Evolutionary conservation across 805 yeast genomes (phyloP), one percentile per base, ranked within the genome.

Genomic region (Yamadazyma laniorum): DNA sequence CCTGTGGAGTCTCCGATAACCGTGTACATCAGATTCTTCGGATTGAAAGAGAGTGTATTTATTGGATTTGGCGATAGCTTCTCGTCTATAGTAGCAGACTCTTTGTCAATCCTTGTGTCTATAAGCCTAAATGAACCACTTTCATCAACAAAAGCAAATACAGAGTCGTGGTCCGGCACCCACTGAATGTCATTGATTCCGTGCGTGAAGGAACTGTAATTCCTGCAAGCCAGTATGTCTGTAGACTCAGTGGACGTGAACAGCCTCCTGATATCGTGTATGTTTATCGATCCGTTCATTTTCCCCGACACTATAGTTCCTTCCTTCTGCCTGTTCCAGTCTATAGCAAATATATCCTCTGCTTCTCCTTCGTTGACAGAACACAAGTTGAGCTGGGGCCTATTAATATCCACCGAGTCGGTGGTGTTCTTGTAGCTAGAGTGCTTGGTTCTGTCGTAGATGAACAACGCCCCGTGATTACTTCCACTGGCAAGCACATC

Each of bases 361-460:
- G 48, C 26, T 27, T 43, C 68, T 9, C 62, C 63, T 5, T 48
- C 45, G 18, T 6, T 16, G 31, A 42, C 67, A 15, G 66, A 65
- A 5, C 51, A 48, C n/a, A 81, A 63, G 6, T 67, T 58, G 12
- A 80, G 63, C 39, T 84, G 83, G 4, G 79, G 80, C 47, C 67
- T 66, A 39, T 56, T 50, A 8, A 61, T 49, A n/a, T 55, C 63
- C 35, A 53, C 58, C 11, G 32, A 18, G 36, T 55, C 59, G 29
- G 54, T 37, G 21, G 51, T 45, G 29, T 51, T 60, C 32, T 55
- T 55, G 40, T 65, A 58, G 37, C 59, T 64, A 13, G 70, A 53
- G 56, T 87, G 95, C 55, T 86, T 88, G 0, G 97, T 89, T 49
- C 93, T 71, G 58, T 90, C 95, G 58, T 81, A 86, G 3, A 90